These are phyloP conservation scores for Diaporthe sp. DNA, from an alignment of 2,329 filamentous ascomycete species.

Conservation along the genomic window DNA sequence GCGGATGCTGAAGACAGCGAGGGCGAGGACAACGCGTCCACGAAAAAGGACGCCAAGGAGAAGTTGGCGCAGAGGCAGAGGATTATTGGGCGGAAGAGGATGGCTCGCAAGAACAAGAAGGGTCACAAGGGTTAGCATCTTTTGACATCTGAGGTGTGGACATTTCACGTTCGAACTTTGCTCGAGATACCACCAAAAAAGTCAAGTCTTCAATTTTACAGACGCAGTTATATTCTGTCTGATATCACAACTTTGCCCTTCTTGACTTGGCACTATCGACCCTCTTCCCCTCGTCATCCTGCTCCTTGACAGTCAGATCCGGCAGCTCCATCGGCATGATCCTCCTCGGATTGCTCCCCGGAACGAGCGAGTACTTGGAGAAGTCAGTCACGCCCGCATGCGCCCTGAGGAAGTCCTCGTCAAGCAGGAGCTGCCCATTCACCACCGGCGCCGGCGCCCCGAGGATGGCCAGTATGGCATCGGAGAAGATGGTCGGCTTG, in stretches of 20 bases:
- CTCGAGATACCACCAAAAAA: constrained; percentile 27
- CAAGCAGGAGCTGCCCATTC: constrained; percentile 80
- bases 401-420: constrained; percentile 83
- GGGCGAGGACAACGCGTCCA: constrained; percentile 26
- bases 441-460: constrained; percentile 69
- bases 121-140: constrained; percentile 33
- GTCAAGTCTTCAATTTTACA: background rate
- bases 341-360: constrained; percentile 73
- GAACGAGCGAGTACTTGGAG: constrained; percentile 77
- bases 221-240: background rate
- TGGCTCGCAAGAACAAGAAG: constrained; percentile 78
- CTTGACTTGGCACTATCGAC: constrained; percentile 72
- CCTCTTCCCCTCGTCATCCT: constrained; percentile 82
- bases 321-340: constrained; percentile 84
- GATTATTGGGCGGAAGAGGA: constrained; percentile 88
- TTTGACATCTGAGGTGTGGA: background rate
- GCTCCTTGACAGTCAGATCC: constrained; percentile 79
- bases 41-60: constrained; percentile 47
- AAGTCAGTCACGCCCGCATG: constrained; percentile 78
- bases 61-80: constrained; percentile 70
- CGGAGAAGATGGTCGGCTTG: constrained; percentile 81
- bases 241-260: constrained; percentile 54
- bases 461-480: constrained; percentile 82
- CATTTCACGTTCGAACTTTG: background rate
- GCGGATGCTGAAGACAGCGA: constrained; percentile 41